Conservation (phyloP, 768 basidiomycete species). For the Trametes gibbosa region DNA sequence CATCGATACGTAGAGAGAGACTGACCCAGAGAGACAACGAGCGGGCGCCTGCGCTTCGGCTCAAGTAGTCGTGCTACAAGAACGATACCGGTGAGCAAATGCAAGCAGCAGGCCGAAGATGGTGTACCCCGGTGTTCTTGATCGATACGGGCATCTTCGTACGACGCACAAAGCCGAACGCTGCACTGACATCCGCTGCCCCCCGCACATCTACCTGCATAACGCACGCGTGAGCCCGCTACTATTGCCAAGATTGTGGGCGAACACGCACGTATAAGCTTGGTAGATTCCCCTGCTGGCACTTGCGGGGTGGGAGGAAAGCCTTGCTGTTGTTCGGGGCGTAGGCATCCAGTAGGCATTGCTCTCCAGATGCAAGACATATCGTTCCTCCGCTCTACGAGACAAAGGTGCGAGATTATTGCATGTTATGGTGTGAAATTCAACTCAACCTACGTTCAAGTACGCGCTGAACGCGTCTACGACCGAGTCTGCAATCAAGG, state of each 20-base stretch:
- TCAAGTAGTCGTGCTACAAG: slow-evolving; percentile 28
- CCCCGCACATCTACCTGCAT: slow-evolving; percentile 11
- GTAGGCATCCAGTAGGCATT: background rate
- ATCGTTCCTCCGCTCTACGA: background rate
- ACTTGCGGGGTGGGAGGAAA: background rate
- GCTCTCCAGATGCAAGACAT: background rate
- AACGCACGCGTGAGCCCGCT: background rate
- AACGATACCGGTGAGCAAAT: background rate
- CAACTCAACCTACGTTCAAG: background rate
- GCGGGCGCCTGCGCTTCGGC: slow-evolving; percentile 22
- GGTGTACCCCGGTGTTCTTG: slow-evolving; percentile 28
- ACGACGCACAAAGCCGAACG: slow-evolving; percentile 24
- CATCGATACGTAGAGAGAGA: too few species aligned
- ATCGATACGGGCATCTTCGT: slow-evolving; percentile 24
- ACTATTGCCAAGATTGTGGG: background rate
- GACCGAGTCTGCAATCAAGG: background rate
- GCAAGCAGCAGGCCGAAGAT: background rate
- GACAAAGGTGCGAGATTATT: background rate
- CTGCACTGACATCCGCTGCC: slow-evolving; percentile 24
- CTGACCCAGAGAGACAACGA: slow-evolving; percentile 24
- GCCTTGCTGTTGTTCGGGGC: background rate
- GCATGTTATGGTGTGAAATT: background rate
- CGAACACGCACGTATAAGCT: background rate
- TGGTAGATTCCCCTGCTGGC: background rate
- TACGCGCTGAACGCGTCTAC: background rate